A percentile compares a stretch with the other conserved stretches of the same genome.
Conservation (phyloP, 129 eudicot species). For the sunflower (Helianthus annuus) region HanXRQr2.0-SUNRISE NC_035438.2:99040485-99040984, state of each 20-base stretch:
- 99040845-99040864: slow-evolving; percentile 78
- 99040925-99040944: slow-evolving; percentile 68
- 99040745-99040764: slow-evolving; percentile 83
- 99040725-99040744: slow-evolving; percentile 86
- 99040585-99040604: slow-evolving; percentile 89
- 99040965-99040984: slow-evolving; percentile 26
- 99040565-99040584: slow-evolving; percentile 69
- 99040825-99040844: slow-evolving; percentile 76
- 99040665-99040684: slow-evolving; percentile 77
- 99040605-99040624: slow-evolving; percentile 54
- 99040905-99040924: slow-evolving; percentile 72
- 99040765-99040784: slow-evolving; percentile 88
- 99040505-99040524: slow-evolving; percentile 28
- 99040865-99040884: slow-evolving; percentile 72
- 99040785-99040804: slow-evolving; percentile 70
- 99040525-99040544: slow-evolving; percentile 40
- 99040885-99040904: slow-evolving; percentile 84
- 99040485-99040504: slow-evolving; percentile 77
- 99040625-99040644: slow-evolving; percentile 64
- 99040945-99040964: slow-evolving; percentile 78
- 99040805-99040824: slow-evolving; percentile 82
- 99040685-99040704: slow-evolving; percentile 81
- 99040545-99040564: slow-evolving; percentile 51
- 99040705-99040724: slow-evolving; percentile 81
- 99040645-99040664: slow-evolving; percentile 88